Evolutionary conservation across 2,329 filamentous ascomycete species (phyloP), one percentile per base, ranked within the genome.

Genomic region (Beauveria australis): DNA sequence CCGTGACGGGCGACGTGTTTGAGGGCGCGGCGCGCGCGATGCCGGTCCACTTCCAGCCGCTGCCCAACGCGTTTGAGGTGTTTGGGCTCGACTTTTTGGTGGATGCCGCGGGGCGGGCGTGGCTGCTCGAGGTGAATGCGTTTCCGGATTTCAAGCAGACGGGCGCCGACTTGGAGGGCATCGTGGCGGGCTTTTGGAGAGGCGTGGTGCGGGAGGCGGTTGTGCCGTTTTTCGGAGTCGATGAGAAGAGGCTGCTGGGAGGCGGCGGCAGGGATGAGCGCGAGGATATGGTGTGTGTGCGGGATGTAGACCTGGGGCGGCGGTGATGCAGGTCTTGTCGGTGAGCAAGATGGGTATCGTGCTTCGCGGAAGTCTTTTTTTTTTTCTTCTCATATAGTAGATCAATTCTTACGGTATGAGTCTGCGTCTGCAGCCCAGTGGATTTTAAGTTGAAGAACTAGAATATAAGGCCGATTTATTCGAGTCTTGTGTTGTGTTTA

Each of bases 131-230:
- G 77, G 84, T 96, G 37, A 99, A 99, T 77, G 91, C 93, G 0
- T 99, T 96, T 74, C 94, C 94, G 10, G 94, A 99, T 76, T 97
- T 97, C 70, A 86, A 83, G 69, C 93, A 97, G 82, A 96, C 92
- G 18, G 94, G 94, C 9, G 92, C 91, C 0, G 87, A 89, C 61
- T 74, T 96, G 65, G 84, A 81, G 70, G 82, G 76, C 0, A 74
- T 97, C 46, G 87, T 99, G 26, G 82, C 79, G 22, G 88, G 86
- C 8, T 79, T 99, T 66, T 94, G 95, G 80, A 81, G 84, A 67
- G 89, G 84, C 12, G 87, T 91, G 24, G 79, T 96, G 47, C 79
- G 84, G 60, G 76, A 81, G 64, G 89, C 79, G 2, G 82, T 96
- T 1, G 76, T 73, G 73, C 73, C 81, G 1, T 94, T 94, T 75